phyloP scores from a whole-genome alignment of 495 filamentous ascomycete species.

The Amorphotheca resinae region DNA sequence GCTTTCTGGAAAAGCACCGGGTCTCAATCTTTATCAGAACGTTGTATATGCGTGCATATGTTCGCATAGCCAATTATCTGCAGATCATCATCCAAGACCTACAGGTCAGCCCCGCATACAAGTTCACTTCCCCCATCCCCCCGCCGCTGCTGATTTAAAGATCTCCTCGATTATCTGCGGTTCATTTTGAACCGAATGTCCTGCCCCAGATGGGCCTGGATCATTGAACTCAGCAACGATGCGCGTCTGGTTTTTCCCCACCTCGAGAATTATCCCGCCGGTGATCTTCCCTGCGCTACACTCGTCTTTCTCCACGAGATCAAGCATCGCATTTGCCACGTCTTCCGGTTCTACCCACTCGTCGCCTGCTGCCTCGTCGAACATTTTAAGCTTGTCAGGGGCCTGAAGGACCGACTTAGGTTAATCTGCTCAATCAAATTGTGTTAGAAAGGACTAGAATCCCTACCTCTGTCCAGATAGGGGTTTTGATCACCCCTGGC shows the following conservation, averaged over 20 bases:
- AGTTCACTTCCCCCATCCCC: background rate
- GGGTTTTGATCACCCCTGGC: slow-evolving; percentile 54
- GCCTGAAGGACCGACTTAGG: too few relatives aligned
- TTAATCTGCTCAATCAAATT: too few relatives aligned
- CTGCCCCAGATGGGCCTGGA: slow-evolving; percentile 36
- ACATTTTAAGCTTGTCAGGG: slow-evolving; percentile 49
- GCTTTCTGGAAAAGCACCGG: too few relatives aligned
- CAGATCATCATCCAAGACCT: background rate
- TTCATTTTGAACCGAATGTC: background rate
- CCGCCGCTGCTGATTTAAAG: background rate
- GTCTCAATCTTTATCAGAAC: too few relatives aligned
- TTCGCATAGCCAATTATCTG: background rate
- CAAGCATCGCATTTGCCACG: slow-evolving; percentile 52
- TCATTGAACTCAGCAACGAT: slow-evolving; percentile 42
- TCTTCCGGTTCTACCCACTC: slow-evolving; percentile 52
- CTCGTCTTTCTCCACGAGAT: slow-evolving; percentile 38
- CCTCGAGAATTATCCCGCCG: slow-evolving; percentile 36
- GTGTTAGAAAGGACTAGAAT: too few relatives aligned
- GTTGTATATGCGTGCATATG: too few relatives aligned
- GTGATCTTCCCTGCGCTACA: slow-evolving; percentile 23
- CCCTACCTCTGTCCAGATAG: slow-evolving; percentile 61
- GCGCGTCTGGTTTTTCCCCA: slow-evolving; percentile 38
- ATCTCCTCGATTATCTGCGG: background rate
- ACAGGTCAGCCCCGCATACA: too few relatives aligned
- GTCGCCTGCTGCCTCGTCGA: slow-evolving; percentile 22